Percentiles rank a stretch among this genome's conserved stretches.
These are phyloP conservation scores for Pisolithus thermaeus DNA, from an alignment of 1,284 basidiomycete species.

Conservation along the genomic window DNA sequence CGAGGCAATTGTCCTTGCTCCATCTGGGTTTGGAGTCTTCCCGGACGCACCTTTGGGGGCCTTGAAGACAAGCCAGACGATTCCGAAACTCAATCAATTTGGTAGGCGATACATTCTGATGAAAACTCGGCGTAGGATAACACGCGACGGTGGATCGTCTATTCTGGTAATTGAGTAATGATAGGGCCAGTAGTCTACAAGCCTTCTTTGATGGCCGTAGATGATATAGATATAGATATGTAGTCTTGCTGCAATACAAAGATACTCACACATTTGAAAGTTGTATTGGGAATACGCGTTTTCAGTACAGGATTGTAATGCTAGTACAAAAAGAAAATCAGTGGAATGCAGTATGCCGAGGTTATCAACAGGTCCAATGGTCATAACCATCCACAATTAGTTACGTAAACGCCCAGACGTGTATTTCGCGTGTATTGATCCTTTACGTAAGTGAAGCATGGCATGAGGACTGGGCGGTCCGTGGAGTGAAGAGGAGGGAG, in stretches of 20 bases:
- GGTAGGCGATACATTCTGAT: slow-evolving; percentile 53
- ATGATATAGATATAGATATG: too few species aligned
- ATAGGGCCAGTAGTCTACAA: neutral
- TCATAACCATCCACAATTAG: neutral
- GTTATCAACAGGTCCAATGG: slow-evolving; percentile 1
- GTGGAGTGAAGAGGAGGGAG: neutral
- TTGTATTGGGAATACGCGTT: neutral
- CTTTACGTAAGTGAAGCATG: neutral
- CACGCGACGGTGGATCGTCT: slow-evolving; percentile 59
- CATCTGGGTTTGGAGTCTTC: slow-evolving; percentile 48
- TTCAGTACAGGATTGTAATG: neutral
- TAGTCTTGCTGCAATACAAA: too few species aligned
- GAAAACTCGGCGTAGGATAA: slow-evolving; percentile 55
- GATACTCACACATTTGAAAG: too few species aligned
- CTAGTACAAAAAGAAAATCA: neutral
- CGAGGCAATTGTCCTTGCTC: slow-evolving; percentile 58
- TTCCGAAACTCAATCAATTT: slow-evolving; percentile 32
- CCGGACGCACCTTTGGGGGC: slow-evolving; percentile 19
- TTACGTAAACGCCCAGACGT: too few species aligned
- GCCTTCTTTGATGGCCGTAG: too few species aligned
- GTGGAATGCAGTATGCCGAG: neutral
- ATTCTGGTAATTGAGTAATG: slow-evolving; percentile 39
- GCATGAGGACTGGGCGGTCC: neutral
- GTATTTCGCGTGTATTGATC: neutral
- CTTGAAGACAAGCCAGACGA: slow-evolving; percentile 8